These are phyloP conservation scores for Coprinopsis cinerea DNA, from an alignment of 768 basidiomycete genomes.

Conservation along the genomic window DNA sequence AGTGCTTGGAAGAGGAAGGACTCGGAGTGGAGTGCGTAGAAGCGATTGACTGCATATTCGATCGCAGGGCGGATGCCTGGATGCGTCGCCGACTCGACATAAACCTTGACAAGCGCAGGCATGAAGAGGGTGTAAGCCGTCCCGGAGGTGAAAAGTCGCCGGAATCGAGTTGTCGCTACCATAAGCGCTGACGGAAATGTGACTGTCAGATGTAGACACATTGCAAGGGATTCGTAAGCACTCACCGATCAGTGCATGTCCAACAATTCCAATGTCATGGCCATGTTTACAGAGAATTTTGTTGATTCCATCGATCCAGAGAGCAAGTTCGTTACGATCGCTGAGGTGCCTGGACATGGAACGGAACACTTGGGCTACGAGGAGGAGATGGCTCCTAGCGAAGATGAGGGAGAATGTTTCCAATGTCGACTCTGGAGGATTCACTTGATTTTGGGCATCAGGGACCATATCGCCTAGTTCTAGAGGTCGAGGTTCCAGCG, in stretches of 20 bases:
- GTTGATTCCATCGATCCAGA: constrained; percentile 67
- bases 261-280: constrained; percentile 71
- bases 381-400: constrained; percentile 61
- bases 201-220: not conserved
- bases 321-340: constrained; percentile 60
- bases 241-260: constrained; percentile 67
- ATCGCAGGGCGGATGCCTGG: constrained; percentile 58
- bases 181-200: constrained; percentile 44
- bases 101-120: constrained; percentile 65
- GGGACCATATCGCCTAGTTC: constrained; percentile 30
- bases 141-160: constrained; percentile 66
- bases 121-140: constrained; percentile 73
- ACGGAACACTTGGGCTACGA: constrained; percentile 65
- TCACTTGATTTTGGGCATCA: constrained; percentile 1
- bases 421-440: constrained; percentile 16
- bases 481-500: constrained; percentile 41
- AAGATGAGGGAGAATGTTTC: constrained; percentile 52
- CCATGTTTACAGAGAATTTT: constrained; percentile 62
- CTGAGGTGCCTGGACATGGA: constrained; percentile 67
- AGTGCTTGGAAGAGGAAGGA: constrained; percentile 71
- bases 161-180: constrained; percentile 72
- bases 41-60: constrained; percentile 65
- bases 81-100: constrained; percentile 53
- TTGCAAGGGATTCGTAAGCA: not conserved
- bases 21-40: constrained; percentile 69